Conservation (phyloP, 495 filamentous ascomycete species). For the Penicillium crystallinum region DNA sequence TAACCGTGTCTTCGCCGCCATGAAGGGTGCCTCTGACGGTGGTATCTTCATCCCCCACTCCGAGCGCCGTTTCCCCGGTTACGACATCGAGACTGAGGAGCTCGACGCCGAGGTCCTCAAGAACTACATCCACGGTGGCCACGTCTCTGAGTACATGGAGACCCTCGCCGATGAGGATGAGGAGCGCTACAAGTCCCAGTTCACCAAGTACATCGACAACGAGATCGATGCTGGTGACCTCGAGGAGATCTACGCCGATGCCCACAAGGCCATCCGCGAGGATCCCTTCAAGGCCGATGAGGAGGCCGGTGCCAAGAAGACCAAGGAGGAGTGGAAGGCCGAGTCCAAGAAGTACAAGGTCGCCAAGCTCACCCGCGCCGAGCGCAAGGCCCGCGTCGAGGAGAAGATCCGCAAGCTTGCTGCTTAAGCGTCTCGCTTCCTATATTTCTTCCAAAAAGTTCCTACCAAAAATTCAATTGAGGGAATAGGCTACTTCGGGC, state of each 20-base stretch:
- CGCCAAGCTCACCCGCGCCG: conserved; percentile 68
- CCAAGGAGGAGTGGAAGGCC: conserved; percentile 93
- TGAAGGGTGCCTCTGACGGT: conserved; percentile 99
- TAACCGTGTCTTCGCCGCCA: conserved; percentile 96
- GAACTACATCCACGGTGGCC: conserved; percentile 98
- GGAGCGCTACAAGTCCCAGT: conserved; percentile 98
- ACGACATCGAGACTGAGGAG: conserved; percentile 93
- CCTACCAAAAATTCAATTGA: conserved; percentile 18
- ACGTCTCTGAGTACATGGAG: conserved; percentile 99
- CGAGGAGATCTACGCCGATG: conserved; percentile 93
- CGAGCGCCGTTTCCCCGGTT: conserved; percentile 98
- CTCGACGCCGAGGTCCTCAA: conserved; percentile 93
- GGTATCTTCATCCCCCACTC: conserved; percentile 97
- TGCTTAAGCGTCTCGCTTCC: conserved; percentile 30
- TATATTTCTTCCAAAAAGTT: conserved; percentile 19
- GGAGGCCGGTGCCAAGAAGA: conserved; percentile 74
- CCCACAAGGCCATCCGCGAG: conserved; percentile 95
- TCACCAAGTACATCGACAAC: conserved; percentile 93
- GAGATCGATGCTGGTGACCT: conserved; percentile 94
- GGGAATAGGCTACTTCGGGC: conserved; percentile 26
- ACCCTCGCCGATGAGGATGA: conserved; percentile 98
- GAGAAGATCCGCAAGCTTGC: conserved; percentile 71
- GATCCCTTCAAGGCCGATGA: conserved; percentile 95
- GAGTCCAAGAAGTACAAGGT: conserved; percentile 86
- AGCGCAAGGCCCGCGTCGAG: conserved; percentile 77